Evolutionary conservation across 495 filamentous ascomycete species (phyloP), one percentile per base, ranked within the genome.

Genomic region (Aspergillus funiculosus): DNA sequence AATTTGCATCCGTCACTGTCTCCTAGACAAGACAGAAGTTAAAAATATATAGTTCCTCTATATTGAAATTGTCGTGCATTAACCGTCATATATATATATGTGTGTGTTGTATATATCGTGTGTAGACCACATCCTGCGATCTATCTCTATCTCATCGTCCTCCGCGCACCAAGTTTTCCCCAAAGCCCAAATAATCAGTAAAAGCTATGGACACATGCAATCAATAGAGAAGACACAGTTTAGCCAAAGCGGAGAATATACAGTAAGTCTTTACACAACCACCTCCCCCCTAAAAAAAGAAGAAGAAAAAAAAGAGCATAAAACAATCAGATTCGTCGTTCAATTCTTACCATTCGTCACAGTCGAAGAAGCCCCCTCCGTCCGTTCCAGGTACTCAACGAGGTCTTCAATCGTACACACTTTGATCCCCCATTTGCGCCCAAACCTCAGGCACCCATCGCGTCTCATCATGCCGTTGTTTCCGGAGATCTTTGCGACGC

Each of bases 381-480:
- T 60, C 50, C 55, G 78, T 67, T 94, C 85, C 37, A 97, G 60
- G 63, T 91, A 86, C 45, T 62, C 71, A 28, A 90, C 84, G 66
- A 98, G 66, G 62, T 87, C 89, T 60, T 89, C 90, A 67, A 98
- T 97, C 6, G 92, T 97, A 64, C 90, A 94, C 29, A 94, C 88
- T 69, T 83, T 90, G 50, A 97, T 67, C 7, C 89, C 89, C 83
- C 87, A 97, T 61, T 75, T 80, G 64, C 78, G 78, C 9, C 89
- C 94, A 76, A 98, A 98, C 24, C 67, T 75, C 59, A 98, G 72
- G 61, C 92, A 97, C 3, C 77, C 85, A 75, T 97, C 90, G 47
- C 89, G 78, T 53, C 89, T 69, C 87, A 96, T 86, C 92, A 97
- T 98, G 2, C 81, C 87, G 14, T 82, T 80, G 28, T 79, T 78